Percentiles rank a stretch among this genome's conserved stretches.
phyloP scores from a whole-genome alignment of 805 yeast species.

The Saturnispora sanitii region DNA sequence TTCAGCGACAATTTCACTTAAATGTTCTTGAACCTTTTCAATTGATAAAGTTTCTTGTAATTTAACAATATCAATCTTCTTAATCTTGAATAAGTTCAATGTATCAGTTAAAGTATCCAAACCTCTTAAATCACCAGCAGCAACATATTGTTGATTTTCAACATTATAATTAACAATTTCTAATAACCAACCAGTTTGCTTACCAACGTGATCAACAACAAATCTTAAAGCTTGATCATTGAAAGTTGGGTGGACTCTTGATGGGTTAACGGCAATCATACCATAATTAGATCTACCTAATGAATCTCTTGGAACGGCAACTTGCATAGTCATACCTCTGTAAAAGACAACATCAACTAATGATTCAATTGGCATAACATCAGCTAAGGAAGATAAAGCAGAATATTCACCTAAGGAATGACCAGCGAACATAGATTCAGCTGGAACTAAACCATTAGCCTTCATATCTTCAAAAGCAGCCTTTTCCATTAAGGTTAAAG shows the following conservation, averaged over 20 bases:
- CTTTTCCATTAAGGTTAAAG: constrained; percentile 97
- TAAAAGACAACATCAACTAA: constrained; percentile 96
- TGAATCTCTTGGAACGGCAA: constrained; percentile 96
- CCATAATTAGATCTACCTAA: constrained; percentile 96
- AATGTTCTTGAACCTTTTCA: constrained; percentile 82
- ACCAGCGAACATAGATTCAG: constrained; percentile 93
- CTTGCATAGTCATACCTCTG: constrained; percentile 99
- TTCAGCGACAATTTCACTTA: constrained; percentile 80
- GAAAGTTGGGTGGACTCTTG: constrained; percentile 82
- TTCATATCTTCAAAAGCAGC: constrained; percentile 97
- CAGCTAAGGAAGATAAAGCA: constrained; percentile 93
- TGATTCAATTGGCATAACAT: constrained; percentile 97
- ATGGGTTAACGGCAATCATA: constrained; percentile 98
- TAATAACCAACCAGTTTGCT: constrained; percentile 83
- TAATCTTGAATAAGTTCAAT: constrained; percentile 83
- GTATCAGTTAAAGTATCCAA: constrained; percentile 90
- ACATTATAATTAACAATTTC: constrained; percentile 98
- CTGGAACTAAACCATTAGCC: constrained; percentile 89
- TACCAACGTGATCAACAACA: constrained; percentile 81
- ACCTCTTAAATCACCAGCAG: constrained; percentile 97
- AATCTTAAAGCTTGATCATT: constrained; percentile 88
- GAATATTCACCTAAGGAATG: constrained; percentile 99
- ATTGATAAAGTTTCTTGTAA: constrained; percentile 72
- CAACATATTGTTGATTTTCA: constrained; percentile 95
- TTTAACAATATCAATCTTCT: constrained; percentile 88